Evolutionary conservation across 1,139 yeast species (phyloP), one percentile per base, ranked within the genome.

Genomic region (Candida tunisiensis): DNA sequence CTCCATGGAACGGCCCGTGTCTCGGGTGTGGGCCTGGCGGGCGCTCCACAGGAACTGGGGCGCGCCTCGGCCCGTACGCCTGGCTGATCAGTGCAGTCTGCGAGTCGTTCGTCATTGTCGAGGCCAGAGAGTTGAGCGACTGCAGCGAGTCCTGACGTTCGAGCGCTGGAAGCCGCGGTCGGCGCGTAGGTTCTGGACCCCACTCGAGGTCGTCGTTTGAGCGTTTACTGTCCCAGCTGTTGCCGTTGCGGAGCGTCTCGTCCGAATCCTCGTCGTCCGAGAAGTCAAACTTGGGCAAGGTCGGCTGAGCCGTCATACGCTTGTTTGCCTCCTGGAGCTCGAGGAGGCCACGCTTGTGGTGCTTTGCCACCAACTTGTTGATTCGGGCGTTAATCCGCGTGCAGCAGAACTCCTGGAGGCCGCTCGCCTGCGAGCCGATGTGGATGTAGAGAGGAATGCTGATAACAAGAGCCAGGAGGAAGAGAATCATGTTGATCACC

Each of bases 401-500:
- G 44, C 72, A 68, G 44, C 77, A 73, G 45, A 63, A 73, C 37
- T 65, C 69, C 38, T 69, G 73, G 30, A 74, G 47, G 4, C 62
- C 60, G 21, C 56, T 44, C 13, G 45, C 36, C 16, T 34, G 31
- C 20, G 40, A 42, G 11, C 14, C 11, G 15, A 74, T 46, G 34
- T 60, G 65, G 31, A 60, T 54, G 35, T 60, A 62, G 8, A 75
- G 62, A 2, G 78, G 80, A 4, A 70, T 42, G 25, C 66, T 63
- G 34, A 66, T 56, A 3, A 69, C 23, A 39, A 74, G 41, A 1
- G 83, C 91, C 32, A 68, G 41, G 15, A 65, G 39, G 37, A 80
- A 66, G 42, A 65, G 63, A 32, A 68, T 49, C 34, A 80, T 65
- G 57, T 75, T 77, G 31, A 77, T 52, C 9, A 71, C 59, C 83